Percentiles rank a stretch among this genome's conserved stretches.
Conservation (phyloP, 1,284 basidiomycete genomes). For the Ganoderma meredithae region DNA sequence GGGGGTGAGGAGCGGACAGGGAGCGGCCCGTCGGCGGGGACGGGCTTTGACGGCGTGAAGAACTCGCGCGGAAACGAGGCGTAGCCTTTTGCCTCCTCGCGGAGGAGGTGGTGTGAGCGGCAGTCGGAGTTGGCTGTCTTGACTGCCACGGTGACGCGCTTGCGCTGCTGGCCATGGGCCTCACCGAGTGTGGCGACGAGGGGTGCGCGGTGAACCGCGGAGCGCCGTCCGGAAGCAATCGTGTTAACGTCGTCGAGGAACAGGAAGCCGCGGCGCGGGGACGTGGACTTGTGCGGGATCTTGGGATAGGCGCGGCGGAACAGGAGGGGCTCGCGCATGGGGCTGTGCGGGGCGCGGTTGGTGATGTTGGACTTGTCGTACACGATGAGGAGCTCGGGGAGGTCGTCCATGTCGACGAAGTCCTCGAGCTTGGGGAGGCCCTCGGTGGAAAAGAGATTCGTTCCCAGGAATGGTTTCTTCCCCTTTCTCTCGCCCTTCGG, state of each 20-base stretch:
- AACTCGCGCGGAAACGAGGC: slow-evolving; percentile 45
- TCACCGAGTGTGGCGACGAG: slow-evolving; percentile 38
- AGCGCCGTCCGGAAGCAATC: slow-evolving; percentile 44
- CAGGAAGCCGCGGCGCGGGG: slow-evolving; percentile 23
- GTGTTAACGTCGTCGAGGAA: slow-evolving; percentile 39
- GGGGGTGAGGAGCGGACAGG: slow-evolving; percentile 1
- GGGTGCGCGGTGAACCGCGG: slow-evolving; percentile 41
- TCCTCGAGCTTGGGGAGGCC: slow-evolving; percentile 38
- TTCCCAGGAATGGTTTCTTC: background rate
- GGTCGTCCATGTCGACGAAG: slow-evolving; percentile 38
- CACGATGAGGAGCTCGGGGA: slow-evolving; percentile 42
- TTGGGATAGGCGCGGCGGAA: slow-evolving; percentile 27
- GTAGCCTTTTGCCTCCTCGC: slow-evolving; percentile 53
- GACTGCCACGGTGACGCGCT: slow-evolving; percentile 41
- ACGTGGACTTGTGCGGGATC: background rate
- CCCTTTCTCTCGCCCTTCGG: slow-evolving; percentile 3
- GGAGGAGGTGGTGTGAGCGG: slow-evolving; percentile 37
- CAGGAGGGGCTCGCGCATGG: slow-evolving; percentile 28
- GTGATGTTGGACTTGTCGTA: slow-evolving; percentile 32
- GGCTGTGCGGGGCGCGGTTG: slow-evolving; percentile 14
- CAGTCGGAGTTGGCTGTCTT: slow-evolving; percentile 37
- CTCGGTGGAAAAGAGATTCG: slow-evolving; percentile 11
- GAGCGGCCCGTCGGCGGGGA: slow-evolving; percentile 46
- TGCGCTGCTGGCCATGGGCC: slow-evolving; percentile 28
- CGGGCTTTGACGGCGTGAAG: slow-evolving; percentile 49